Conservation (phyloP, 2,329 filamentous ascomycete species). For the Didymella pomorum region DNA sequence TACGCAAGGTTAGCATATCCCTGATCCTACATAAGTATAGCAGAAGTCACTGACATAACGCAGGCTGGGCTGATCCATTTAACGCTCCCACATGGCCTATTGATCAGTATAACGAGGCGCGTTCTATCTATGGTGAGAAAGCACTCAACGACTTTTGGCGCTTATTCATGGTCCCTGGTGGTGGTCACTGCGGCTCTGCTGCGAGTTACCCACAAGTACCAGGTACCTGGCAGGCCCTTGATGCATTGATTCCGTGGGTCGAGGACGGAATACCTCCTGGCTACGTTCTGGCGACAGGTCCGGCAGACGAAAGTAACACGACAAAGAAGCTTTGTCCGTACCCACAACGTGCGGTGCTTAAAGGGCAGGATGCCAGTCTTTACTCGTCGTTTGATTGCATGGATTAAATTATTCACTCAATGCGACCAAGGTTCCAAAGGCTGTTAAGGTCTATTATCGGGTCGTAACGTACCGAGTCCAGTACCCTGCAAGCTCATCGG, state of each 20-base stretch:
- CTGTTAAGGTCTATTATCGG: no score
- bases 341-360: not conserved
- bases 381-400: not conserved
- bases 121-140: not conserved
- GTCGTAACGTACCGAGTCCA: no score
- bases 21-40: no score
- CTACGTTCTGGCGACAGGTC: not conserved
- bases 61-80: conserved; percentile 5
- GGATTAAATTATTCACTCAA: not conserved
- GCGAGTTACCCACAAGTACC: not conserved
- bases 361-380: not conserved
- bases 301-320: conserved; percentile 1
- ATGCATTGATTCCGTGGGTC: not conserved
- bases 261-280: not conserved
- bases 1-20: not conserved
- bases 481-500: not conserved
- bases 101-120: not conserved
- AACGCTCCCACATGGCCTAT: conserved; percentile 5
- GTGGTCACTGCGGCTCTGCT: conserved; percentile 6
- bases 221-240: not conserved
- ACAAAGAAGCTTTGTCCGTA: conserved; percentile 2
- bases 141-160: conserved; percentile 2
- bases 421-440: not conserved
- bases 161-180: conserved; percentile 6
- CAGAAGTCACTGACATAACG: not conserved